These are phyloP conservation scores for Diaporthe vexans DNA, from an alignment of 2,329 filamentous ascomycete species.

Conservation along the genomic window DNA sequence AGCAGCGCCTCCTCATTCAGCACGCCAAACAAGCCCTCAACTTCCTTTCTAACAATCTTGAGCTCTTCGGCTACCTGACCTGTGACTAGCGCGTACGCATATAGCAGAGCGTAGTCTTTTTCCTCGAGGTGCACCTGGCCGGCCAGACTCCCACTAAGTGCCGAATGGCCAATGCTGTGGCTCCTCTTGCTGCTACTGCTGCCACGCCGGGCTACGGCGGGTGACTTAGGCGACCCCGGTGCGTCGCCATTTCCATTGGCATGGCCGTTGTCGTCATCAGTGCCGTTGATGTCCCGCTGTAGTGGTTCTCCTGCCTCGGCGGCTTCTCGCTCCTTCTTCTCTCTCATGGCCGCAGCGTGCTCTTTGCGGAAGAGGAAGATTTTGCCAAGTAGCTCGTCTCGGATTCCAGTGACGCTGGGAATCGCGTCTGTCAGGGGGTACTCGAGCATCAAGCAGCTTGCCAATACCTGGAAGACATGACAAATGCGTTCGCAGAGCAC, in stretches of 20 bases:
- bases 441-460: slow-evolving; percentile 93
- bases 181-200: slow-evolving; percentile 40
- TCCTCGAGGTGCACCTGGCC: slow-evolving; percentile 69
- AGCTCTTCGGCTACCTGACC: slow-evolving; percentile 77
- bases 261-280: not conserved
- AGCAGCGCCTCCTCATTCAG: slow-evolving; percentile 72
- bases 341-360: slow-evolving; percentile 60
- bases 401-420: slow-evolving; percentile 83
- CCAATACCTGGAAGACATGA: slow-evolving; percentile 88
- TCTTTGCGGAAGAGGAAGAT: slow-evolving; percentile 89
- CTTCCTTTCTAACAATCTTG: slow-evolving; percentile 70
- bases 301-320: slow-evolving; percentile 43
- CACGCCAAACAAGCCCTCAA: slow-evolving; percentile 74
- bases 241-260: slow-evolving; percentile 11
- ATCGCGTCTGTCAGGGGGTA: slow-evolving; percentile 92
- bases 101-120: slow-evolving; percentile 90
- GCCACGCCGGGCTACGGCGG: slow-evolving; percentile 3
- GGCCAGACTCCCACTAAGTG: slow-evolving; percentile 46
- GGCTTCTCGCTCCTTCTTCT: slow-evolving; percentile 53
- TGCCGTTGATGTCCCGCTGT: not conserved
- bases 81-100: slow-evolving; percentile 85
- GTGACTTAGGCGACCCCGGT: not conserved
- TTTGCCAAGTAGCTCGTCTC: slow-evolving; percentile 87
- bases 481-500: slow-evolving; percentile 91
- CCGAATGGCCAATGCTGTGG: slow-evolving; percentile 43